phyloP scores from a whole-genome alignment of 2,329 filamentous ascomycete species.

The Endothia cerciana region DNA sequence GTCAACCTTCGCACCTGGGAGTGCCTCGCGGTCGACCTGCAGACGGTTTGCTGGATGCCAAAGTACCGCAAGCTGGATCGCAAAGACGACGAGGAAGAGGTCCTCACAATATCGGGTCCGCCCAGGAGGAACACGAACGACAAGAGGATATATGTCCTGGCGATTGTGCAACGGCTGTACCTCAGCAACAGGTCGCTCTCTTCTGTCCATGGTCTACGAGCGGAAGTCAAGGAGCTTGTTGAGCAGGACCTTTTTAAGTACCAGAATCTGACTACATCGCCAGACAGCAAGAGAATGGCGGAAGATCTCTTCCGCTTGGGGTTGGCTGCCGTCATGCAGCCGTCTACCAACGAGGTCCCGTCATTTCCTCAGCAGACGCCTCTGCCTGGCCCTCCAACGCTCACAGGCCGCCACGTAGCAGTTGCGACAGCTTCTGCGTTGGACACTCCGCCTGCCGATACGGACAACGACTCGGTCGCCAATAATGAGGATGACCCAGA shows the following conservation, averaged over 20 bases:
- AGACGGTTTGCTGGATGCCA: conserved; percentile 24
- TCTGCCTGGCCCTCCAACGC: neutral
- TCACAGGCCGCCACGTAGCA: neutral
- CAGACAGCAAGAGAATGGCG: conserved; percentile 5
- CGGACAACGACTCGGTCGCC: neutral
- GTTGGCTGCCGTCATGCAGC: neutral
- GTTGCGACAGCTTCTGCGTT: neutral
- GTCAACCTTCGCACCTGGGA: conserved; percentile 25
- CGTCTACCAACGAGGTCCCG: neutral
- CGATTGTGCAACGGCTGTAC: conserved; percentile 16
- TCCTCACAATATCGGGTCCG: conserved; percentile 22
- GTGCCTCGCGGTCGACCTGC: conserved; percentile 8
- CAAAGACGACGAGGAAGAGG: conserved; percentile 14
- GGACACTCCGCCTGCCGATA: neutral
- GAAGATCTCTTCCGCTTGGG: conserved; percentile 10
- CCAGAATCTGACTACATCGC: conserved; percentile 15
- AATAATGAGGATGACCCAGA: conserved; percentile 22
- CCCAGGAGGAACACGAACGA: conserved; percentile 8
- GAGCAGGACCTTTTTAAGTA: conserved; percentile 23
- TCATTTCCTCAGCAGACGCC: neutral
- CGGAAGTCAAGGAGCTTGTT: conserved; percentile 17
- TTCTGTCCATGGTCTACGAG: neutral
- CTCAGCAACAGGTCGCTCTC: neutral
- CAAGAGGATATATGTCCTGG: conserved; percentile 18
- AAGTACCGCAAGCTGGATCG: conserved; percentile 24